These are phyloP conservation scores for Helicostylum pulchrum DNA, from an alignment of 192 early-diverging fungal species.

Conservation along the genomic window DNA sequence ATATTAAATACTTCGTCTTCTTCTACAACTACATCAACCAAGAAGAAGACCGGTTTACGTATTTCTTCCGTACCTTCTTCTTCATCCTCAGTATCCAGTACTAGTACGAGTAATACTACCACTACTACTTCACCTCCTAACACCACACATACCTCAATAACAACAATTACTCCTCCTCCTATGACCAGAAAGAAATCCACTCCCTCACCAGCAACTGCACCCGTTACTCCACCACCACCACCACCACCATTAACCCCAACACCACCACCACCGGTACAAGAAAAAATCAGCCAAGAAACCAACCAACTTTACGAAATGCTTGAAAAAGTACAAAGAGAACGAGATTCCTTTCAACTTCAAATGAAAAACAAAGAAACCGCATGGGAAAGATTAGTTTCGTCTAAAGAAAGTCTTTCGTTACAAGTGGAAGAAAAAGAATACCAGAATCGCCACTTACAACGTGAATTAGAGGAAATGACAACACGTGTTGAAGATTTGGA, in stretches of 20 bases:
- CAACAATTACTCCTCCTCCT: background rate
- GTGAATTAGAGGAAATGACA: background rate
- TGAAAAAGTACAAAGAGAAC: constrained; percentile 20
- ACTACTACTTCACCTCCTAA: background rate
- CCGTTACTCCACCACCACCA: background rate
- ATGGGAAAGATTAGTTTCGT: constrained; percentile 22
- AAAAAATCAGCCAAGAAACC: background rate
- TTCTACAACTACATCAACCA: background rate
- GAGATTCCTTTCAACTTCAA: background rate
- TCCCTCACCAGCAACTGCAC: background rate
- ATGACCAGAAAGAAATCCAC: background rate
- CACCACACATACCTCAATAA: background rate
- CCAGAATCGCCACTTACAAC: background rate
- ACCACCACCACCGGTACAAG: constrained; percentile 1
- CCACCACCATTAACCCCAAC: background rate
- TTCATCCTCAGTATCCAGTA: background rate
- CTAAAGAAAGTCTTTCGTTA: constrained; percentile 17
- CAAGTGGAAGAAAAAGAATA: constrained; percentile 21
- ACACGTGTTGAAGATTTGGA: background rate
- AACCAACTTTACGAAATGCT: constrained; percentile 14
- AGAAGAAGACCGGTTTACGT: too few species aligned
- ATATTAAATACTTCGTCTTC: constrained; percentile 3
- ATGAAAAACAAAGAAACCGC: constrained; percentile 24
- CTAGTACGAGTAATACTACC: background rate
- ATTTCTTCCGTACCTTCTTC: background rate